Percentiles rank a stretch among this genome's conserved stretches.
Evolutionary conservation across 768 basidiomycete species (phyloP).

Genomic region (Tylopilus cervinicoccineus): DNA sequence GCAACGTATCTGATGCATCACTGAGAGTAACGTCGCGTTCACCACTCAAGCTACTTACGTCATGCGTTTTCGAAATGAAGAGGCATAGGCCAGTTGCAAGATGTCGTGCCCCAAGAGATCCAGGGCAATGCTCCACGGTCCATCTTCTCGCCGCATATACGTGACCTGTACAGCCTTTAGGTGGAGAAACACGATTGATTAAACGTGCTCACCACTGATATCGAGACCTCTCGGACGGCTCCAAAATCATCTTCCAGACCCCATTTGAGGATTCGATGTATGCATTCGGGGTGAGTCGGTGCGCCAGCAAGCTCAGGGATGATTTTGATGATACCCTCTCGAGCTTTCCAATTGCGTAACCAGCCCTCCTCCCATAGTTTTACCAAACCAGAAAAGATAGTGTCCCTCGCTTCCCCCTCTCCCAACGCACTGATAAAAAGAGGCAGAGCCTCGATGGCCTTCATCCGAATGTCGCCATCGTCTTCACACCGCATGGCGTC

Average conservation of each 20-base stretch:
- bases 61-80: constrained; percentile 58
- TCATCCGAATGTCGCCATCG: constrained; percentile 65
- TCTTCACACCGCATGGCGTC: constrained; percentile 50
- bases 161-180: constrained; percentile 41
- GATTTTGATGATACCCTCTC: constrained; percentile 62
- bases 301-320: constrained; percentile 50
- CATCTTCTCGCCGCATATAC: constrained; percentile 39
- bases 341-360: constrained; percentile 76
- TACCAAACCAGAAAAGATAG: constrained; percentile 44
- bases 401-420: constrained; percentile 39
- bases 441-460: constrained; percentile 64
- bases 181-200: constrained; percentile 8
- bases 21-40: constrained; percentile 12
- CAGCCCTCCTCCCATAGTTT: constrained; percentile 53
- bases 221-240: constrained; percentile 78
- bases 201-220: constrained; percentile 50
- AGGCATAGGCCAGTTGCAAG: constrained; percentile 41
- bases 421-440: constrained; percentile 54
- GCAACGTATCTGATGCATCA: constrained; percentile 58
- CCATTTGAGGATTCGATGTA: constrained; percentile 52
- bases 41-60: constrained; percentile 47
- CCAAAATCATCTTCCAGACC: constrained; percentile 77
- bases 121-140: constrained; percentile 32
- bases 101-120: constrained; percentile 41
- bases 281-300: constrained; percentile 38